These are phyloP conservation scores for Ceriops decandra DNA, from an alignment of 345 rosid genomes.

Conservation along the genomic window DNA sequence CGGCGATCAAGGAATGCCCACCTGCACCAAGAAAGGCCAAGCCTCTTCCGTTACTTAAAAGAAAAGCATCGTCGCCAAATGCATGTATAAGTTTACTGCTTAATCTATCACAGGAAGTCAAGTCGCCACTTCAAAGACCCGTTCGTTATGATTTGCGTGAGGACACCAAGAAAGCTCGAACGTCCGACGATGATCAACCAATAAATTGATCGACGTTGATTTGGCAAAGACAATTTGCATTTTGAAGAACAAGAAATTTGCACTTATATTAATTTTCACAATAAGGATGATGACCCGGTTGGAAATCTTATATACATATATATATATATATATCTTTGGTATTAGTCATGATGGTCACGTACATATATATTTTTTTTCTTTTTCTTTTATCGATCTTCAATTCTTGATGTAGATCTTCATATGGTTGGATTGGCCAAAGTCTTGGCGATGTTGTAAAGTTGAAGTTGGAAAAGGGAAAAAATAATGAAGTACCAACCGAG, in stretches of 20 bases:
- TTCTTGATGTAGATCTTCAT: background rate
- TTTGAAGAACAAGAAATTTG: no score
- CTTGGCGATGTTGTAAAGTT: slow-evolving; percentile 21
- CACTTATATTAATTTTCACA: no score
- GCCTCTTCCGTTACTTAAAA: slow-evolving; percentile 23
- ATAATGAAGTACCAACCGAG: slow-evolving; percentile 12
- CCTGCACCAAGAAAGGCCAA: slow-evolving; percentile 21
- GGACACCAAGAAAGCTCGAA: slow-evolving; percentile 61
- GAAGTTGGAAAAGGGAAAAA: slow-evolving; percentile 14
- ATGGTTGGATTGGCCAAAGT: slow-evolving; percentile 8
- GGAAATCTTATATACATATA: background rate
- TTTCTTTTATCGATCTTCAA: background rate
- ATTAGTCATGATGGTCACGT: background rate
- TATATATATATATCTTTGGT: background rate
- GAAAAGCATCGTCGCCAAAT: slow-evolving; percentile 22
- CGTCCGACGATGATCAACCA: slow-evolving; percentile 14
- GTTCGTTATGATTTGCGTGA: slow-evolving; percentile 8
- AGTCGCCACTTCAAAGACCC: slow-evolving; percentile 35
- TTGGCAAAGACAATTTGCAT: slow-evolving; percentile 5
- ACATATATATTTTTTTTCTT: no score
- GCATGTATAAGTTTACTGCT: slow-evolving; percentile 19
- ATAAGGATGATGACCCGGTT: slow-evolving; percentile 1
- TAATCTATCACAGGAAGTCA: slow-evolving; percentile 45
- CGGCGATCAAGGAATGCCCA: slow-evolving; percentile 22
- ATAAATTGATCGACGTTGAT: background rate